A percentile compares a stretch with the other conserved stretches of the same genome.
phyloP scores from a whole-genome alignment of 345 rosid species.

The Clausena lansium region DNA sequence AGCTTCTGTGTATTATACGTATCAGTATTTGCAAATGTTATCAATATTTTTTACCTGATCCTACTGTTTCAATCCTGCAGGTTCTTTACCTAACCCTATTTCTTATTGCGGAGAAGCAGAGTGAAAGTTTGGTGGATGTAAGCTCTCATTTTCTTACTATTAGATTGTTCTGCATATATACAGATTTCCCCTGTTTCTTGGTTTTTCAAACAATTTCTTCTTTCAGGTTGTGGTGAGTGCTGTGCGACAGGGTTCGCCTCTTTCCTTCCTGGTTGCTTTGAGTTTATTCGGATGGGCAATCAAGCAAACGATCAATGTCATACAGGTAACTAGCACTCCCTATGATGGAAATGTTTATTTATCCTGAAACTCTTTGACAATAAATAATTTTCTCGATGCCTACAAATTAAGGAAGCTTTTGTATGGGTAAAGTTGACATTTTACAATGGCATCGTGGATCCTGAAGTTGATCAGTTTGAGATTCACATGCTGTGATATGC shows the following conservation, averaged over 20 bases:
- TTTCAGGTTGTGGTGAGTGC: constrained; percentile 53
- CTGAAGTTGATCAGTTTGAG: neutral
- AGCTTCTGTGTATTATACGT: neutral
- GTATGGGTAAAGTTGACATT: neutral
- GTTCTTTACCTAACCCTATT: constrained; percentile 81
- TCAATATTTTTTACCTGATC: constrained; percentile 11
- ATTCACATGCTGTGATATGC: no score
- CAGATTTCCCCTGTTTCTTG: neutral
- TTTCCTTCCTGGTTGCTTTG: constrained; percentile 51
- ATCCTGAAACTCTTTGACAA: neutral
- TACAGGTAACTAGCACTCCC: constrained; percentile 57
- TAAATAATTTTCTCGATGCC: neutral
- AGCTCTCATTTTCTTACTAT: constrained; percentile 27
- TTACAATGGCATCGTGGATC: neutral
- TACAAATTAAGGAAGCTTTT: neutral
- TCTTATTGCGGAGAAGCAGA: constrained; percentile 58
- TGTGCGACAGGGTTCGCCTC: constrained; percentile 40
- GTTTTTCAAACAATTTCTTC: constrained; percentile 15
- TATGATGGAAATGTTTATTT: neutral
- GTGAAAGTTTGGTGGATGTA: constrained; percentile 61
- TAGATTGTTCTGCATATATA: neutral
- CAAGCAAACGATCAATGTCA: constrained; percentile 72
- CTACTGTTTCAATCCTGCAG: constrained; percentile 31
- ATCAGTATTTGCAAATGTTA: neutral
- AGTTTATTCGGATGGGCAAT: constrained; percentile 82